Evolutionary conservation across 2,329 filamentous ascomycete species (phyloP).

Genomic region (Immersiporthe knoxdaviesiana): DNA sequence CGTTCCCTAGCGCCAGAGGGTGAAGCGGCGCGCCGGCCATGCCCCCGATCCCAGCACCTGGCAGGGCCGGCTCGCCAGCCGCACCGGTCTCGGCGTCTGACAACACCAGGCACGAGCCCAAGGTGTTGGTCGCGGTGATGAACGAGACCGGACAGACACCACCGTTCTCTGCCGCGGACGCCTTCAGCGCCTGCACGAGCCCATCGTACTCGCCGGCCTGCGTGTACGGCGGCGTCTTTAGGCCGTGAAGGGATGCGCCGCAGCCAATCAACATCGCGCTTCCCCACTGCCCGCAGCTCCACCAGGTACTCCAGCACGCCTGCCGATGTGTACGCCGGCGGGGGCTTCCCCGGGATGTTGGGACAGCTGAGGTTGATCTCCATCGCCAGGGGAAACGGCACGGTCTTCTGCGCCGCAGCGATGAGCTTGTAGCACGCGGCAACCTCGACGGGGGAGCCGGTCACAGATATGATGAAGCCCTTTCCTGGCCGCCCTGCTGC

Average conservation of each 20-base stretch:
- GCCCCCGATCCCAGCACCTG: constrained; percentile 65
- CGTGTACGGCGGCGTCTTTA: constrained; percentile 80
- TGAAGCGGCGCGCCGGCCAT: constrained; percentile 74
- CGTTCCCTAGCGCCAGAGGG: constrained; percentile 75
- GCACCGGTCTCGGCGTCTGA: constrained; percentile 28
- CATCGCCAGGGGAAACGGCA: constrained; percentile 62
- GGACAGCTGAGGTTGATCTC: constrained; percentile 81
- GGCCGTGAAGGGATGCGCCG: constrained; percentile 52
- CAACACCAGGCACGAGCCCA: constrained; percentile 70
- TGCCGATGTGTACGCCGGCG: constrained; percentile 67
- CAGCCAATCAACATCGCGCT: neutral
- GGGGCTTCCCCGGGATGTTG: constrained; percentile 70
- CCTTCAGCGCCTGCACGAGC: constrained; percentile 55
- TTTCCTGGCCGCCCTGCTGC: constrained; percentile 45
- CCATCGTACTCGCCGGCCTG: constrained; percentile 66
- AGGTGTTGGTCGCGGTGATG: constrained; percentile 73
- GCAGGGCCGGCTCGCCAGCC: constrained; percentile 51
- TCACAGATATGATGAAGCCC: constrained; percentile 71
- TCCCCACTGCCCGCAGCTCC: constrained; percentile 40
- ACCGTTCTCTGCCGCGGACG: constrained; percentile 32
- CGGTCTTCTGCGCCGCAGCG: constrained; percentile 39
- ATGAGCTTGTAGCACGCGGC: constrained; percentile 58
- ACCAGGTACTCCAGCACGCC: constrained; percentile 60
- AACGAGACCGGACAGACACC: constrained; percentile 59
- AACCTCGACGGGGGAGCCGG: constrained; percentile 63